phyloP scores from a whole-genome alignment of 73 alveolate species.

The Paramecium sexaurelia region DNA sequence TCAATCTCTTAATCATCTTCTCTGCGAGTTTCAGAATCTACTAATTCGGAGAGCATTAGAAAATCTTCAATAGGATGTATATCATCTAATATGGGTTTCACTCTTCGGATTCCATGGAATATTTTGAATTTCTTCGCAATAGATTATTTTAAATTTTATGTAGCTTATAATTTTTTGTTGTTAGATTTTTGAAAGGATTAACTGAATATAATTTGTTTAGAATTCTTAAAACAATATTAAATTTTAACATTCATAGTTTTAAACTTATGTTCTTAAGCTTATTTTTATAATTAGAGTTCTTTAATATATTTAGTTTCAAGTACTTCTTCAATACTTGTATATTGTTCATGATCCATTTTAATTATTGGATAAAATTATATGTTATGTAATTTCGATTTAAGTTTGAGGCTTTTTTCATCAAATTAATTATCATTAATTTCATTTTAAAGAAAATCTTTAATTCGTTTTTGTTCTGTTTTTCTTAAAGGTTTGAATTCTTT shows the following conservation, averaged over 20 bases:
- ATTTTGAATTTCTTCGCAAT: neutral
- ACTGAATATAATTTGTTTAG: neutral
- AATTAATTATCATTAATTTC: neutral
- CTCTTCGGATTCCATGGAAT: neutral
- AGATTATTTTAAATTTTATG: neutral
- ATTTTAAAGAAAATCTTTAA: neutral
- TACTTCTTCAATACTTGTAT: neutral
- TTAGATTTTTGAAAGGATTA: neutral
- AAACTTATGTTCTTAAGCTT: neutral
- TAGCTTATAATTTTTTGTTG: neutral
- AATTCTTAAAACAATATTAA: neutral
- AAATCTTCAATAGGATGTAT: neutral
- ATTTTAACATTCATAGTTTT: neutral
- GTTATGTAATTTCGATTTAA: neutral
- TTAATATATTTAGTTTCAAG: neutral
- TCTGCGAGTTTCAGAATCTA: neutral
- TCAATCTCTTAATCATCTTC: neutral
- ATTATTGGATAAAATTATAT: neutral
- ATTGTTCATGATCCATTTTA: neutral
- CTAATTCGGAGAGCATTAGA: neutral
- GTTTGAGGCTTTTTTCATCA: neutral
- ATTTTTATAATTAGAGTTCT: neutral
- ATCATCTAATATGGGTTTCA: conserved; percentile 33
- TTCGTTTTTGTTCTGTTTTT: neutral
- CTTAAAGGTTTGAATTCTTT: neutral